Evolutionary conservation across 2,329 filamentous ascomycete species (phyloP).

Genomic region (Endoconidiophora polonica): DNA sequence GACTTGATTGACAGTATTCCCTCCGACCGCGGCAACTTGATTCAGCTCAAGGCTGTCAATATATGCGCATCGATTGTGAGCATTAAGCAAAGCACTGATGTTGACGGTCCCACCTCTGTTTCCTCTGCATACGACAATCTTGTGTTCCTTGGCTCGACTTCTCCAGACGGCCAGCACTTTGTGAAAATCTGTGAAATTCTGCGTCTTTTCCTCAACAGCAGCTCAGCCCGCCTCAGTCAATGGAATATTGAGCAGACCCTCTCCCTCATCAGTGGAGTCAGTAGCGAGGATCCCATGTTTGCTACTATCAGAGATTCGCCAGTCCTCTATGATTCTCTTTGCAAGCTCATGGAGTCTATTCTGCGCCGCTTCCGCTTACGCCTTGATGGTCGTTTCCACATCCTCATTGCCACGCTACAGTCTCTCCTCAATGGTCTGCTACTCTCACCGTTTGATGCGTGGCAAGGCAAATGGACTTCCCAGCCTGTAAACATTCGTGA

Average conservation of each 20-base stretch:
- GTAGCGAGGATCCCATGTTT: slow-evolving; percentile 19
- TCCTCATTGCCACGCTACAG: slow-evolving; percentile 37
- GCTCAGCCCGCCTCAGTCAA: slow-evolving; percentile 34
- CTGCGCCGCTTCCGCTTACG: slow-evolving; percentile 44
- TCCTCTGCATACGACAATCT: slow-evolving; percentile 27
- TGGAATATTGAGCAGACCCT: slow-evolving; percentile 41
- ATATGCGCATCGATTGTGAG: slow-evolving; percentile 19
- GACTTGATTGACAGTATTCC: slow-evolving; percentile 22
- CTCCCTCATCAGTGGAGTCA: slow-evolving; percentile 22
- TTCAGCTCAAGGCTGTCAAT: slow-evolving; percentile 29
- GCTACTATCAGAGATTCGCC: slow-evolving; percentile 19
- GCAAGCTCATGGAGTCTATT: slow-evolving; percentile 36
- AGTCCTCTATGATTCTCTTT: slow-evolving; percentile 30
- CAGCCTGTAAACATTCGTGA: slow-evolving; percentile 9
- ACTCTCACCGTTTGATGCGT: slow-evolving; percentile 20
- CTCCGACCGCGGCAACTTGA: slow-evolving; percentile 19
- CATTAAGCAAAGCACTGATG: slow-evolving; percentile 4
- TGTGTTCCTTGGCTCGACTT: slow-evolving; percentile 4
- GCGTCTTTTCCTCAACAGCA: slow-evolving; percentile 32
- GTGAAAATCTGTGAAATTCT: slow-evolving; percentile 26
- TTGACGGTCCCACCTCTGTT: slow-evolving; percentile 21
- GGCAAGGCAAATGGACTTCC: slow-evolving; percentile 17
- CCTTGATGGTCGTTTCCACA: slow-evolving; percentile 44
- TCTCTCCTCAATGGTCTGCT: slow-evolving; percentile 38
- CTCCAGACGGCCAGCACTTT: slow-evolving; percentile 18